Percentiles rank a stretch among this genome's conserved stretches.
Conservation (phyloP, 1,139 yeast species). For the Yamadazyma atlantica region DNA sequence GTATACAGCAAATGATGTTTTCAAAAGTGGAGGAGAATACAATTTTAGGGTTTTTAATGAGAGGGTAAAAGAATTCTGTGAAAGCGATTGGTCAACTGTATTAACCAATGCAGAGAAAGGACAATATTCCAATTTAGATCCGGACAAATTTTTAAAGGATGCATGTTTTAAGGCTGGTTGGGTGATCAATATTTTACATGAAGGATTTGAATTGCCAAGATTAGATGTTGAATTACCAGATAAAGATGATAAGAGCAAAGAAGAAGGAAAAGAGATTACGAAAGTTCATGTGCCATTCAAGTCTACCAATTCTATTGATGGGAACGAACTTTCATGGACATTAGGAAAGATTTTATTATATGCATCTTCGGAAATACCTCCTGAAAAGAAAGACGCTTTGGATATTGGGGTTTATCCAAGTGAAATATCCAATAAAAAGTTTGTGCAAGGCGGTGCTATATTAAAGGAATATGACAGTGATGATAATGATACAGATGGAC, state of each 20-base stretch:
- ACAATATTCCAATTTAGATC: conserved; percentile 47
- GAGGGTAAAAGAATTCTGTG: conserved; percentile 64
- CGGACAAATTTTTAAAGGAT: conserved; percentile 49
- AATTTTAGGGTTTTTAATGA: conserved; percentile 60
- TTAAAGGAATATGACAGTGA: conserved; percentile 16
- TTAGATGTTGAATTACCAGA: conserved; percentile 48
- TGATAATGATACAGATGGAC: conserved; percentile 17
- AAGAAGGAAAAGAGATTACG: conserved; percentile 24
- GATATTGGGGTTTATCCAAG: conserved; percentile 58
- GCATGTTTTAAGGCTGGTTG: conserved; percentile 84
- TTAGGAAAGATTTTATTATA: conserved; percentile 58
- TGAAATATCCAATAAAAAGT: conserved; percentile 39
- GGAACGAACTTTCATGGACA: conserved; percentile 68
- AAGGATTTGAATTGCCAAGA: conserved; percentile 74
- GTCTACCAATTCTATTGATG: conserved; percentile 58
- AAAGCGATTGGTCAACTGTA: conserved; percentile 59
- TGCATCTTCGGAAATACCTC: conserved; percentile 53
- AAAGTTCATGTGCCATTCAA: conserved; percentile 55
- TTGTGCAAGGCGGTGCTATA: conserved; percentile 37
- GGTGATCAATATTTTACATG: conserved; percentile 75
- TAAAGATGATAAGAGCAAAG: conserved; percentile 8
- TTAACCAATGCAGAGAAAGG: conserved; percentile 51
- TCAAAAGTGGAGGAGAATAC: conserved; percentile 75
- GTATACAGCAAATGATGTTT: conserved; percentile 83
- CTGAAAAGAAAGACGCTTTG: conserved; percentile 19